Evolutionary conservation across 106 monocot species (phyloP).

Genomic region (Allium sativum): DNA sequence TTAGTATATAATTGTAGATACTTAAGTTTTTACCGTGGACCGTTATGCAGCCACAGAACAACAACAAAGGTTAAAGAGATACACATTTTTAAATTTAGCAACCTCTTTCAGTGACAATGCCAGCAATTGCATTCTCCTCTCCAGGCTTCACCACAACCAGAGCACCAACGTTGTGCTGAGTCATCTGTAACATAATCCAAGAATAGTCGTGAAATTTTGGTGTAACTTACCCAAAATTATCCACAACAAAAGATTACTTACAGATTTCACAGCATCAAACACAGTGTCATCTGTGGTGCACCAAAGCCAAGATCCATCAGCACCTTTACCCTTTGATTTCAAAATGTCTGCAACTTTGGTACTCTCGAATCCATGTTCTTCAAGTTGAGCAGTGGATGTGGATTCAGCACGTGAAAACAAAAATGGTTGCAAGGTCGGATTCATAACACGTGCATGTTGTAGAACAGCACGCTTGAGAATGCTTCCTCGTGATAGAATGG

Average conservation of each 20-base stretch:
- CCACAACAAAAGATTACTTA: conserved; percentile 12
- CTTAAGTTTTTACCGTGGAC: no score
- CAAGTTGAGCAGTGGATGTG: conserved; percentile 34
- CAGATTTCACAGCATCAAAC: conserved; percentile 73
- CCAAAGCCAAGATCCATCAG: conserved; percentile 79
- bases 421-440: conserved; percentile 17
- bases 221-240: neutral
- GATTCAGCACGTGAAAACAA: conserved; percentile 33
- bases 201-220: neutral
- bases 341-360: conserved; percentile 55
- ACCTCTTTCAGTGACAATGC: conserved; percentile 99
- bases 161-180: conserved; percentile 92
- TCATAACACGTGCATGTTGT: conserved; percentile 22
- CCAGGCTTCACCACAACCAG: conserved; percentile 84
- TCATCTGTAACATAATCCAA: conserved; percentile 53
- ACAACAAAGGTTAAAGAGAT: no score
- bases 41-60: no score
- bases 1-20: no score
- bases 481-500: conserved; percentile 30
- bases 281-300: conserved; percentile 65
- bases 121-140: conserved; percentile 66
- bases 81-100: neutral
- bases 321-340: conserved; percentile 58
- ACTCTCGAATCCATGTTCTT: conserved; percentile 72
- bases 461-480: conserved; percentile 28